phyloP scores from a whole-genome alignment of 345 rosid genomes.

The sweet orange (Citrus sinensis) region DNA sequence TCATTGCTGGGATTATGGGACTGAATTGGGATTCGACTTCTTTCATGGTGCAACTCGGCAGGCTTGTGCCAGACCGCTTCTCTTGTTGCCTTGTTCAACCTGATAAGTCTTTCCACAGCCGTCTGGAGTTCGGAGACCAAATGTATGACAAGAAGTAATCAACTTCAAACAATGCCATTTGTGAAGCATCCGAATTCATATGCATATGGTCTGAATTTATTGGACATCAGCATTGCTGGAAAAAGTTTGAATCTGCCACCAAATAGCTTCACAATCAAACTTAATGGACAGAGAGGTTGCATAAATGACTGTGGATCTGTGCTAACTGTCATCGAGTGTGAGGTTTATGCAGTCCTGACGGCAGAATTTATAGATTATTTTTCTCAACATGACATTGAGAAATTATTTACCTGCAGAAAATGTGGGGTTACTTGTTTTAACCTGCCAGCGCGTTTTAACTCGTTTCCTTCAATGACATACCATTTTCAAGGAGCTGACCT shows the following conservation, averaged over 20 bases:
- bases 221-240: neutral
- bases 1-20: neutral
- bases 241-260: neutral
- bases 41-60: neutral
- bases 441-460: neutral
- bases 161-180: neutral
- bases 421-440: neutral
- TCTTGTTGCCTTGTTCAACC: neutral
- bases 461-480: neutral
- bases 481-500: conserved; percentile 1
- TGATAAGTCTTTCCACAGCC: neutral
- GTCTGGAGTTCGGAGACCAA: neutral
- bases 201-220: neutral
- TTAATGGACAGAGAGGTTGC: neutral
- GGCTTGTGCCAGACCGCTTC: neutral
- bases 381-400: neutral
- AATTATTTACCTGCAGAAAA: neutral
- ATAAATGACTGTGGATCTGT: neutral
- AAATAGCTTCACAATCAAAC: neutral
- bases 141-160: neutral
- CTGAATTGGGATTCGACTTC: neutral
- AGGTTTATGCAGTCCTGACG: neutral
- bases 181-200: neutral
- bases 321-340: neutral
- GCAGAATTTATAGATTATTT: neutral